Percentiles rank a stretch among this genome's conserved stretches.
Conservation (phyloP, 1,284 basidiomycete species). For the Ganoderma leucocontextum region DNA sequence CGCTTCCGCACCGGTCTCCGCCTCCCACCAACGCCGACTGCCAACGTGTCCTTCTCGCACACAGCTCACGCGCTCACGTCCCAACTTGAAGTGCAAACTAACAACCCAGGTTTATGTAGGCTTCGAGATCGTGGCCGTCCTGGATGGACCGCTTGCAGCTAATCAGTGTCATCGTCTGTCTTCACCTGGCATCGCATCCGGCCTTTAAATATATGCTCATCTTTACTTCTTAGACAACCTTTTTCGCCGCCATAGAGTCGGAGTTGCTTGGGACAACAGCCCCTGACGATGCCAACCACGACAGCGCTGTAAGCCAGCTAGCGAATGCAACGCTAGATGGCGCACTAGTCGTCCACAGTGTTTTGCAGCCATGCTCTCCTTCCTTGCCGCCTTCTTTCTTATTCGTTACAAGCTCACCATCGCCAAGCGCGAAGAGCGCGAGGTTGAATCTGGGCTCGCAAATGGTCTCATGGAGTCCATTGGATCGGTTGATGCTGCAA, state of each 20-base stretch:
- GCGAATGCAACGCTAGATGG: constrained; percentile 57
- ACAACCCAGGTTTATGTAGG: too few species aligned
- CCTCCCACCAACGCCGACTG: constrained; percentile 20
- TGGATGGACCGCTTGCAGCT: constrained; percentile 69
- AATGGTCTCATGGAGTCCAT: constrained; percentile 5
- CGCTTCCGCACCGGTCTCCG: constrained; percentile 11
- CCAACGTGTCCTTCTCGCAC: constrained; percentile 24
- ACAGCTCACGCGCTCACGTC: not conserved
- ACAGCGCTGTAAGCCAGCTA: constrained; percentile 40
- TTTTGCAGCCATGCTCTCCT: constrained; percentile 66
- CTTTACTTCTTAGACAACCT: constrained; percentile 57
- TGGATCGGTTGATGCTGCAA: not conserved
- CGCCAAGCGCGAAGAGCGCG: constrained; percentile 51
- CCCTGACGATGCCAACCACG: constrained; percentile 29
- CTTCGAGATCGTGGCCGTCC: constrained; percentile 41
- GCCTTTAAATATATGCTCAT: not conserved
- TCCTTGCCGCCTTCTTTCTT: constrained; percentile 64
- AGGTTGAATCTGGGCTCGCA: constrained; percentile 31
- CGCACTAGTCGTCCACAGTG: constrained; percentile 62
- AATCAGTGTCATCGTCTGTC: constrained; percentile 64
- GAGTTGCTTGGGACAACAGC: constrained; percentile 56
- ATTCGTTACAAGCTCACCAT: constrained; percentile 61
- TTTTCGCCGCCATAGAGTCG: constrained; percentile 67
- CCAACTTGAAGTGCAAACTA: too few species aligned
- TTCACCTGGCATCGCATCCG: not conserved